phyloP scores from a whole-genome alignment of 805 yeast species.

The Saccharomyces paradoxus region DNA sequence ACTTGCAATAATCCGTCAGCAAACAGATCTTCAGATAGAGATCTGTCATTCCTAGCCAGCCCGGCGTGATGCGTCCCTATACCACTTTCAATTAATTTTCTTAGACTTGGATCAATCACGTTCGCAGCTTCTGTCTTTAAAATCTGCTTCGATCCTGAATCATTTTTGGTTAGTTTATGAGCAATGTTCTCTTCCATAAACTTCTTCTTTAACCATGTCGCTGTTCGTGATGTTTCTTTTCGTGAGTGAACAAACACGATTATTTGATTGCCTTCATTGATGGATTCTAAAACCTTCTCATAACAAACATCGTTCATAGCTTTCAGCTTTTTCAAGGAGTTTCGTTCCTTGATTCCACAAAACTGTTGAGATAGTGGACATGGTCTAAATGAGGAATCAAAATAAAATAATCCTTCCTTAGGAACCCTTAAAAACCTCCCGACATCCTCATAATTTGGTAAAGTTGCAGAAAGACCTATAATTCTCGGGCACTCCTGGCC shows the following conservation, averaged over 20 bases:
- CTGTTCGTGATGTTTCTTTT: slow-evolving; percentile 82
- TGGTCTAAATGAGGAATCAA: slow-evolving; percentile 80
- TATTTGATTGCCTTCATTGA: slow-evolving; percentile 61
- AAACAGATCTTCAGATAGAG: slow-evolving; percentile 74
- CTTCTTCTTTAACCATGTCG: slow-evolving; percentile 59
- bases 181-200: slow-evolving; percentile 48
- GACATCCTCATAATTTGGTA: slow-evolving; percentile 84
- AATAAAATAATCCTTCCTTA: slow-evolving; percentile 59
- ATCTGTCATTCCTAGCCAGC: slow-evolving; percentile 59
- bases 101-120: slow-evolving; percentile 45
- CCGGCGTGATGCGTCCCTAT: slow-evolving; percentile 94
- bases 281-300: slow-evolving; percentile 63
- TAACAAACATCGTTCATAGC: slow-evolving; percentile 90
- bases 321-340: slow-evolving; percentile 63
- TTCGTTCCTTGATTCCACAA: slow-evolving; percentile 78
- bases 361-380: slow-evolving; percentile 87
- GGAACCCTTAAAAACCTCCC: slow-evolving; percentile 71
- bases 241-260: slow-evolving; percentile 91
- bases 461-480: slow-evolving; percentile 85
- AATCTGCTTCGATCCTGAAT: slow-evolving; percentile 53
- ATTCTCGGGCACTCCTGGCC: slow-evolving; percentile 49
- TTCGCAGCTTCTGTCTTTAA: slow-evolving; percentile 54
- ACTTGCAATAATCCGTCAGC: slow-evolving; percentile 83
- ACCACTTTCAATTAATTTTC: slow-evolving; percentile 58
- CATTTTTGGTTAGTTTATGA: slow-evolving; percentile 36